A percentile compares a stretch with the other conserved stretches of the same genome.
Conservation (phyloP, 768 basidiomycete genomes). For the Boletus rufocinnamomeus region DNA sequence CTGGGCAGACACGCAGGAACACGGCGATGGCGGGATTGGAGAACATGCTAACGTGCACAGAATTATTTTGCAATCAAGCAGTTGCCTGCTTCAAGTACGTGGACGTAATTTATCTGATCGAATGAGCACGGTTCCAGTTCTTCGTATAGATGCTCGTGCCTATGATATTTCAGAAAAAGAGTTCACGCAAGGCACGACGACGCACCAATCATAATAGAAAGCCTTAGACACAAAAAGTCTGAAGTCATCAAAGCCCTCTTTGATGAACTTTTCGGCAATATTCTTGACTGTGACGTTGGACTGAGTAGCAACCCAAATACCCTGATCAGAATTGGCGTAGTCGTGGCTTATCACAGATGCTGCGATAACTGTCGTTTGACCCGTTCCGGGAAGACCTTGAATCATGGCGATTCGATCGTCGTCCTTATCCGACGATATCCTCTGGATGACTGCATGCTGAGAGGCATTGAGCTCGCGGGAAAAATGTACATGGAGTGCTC, state of each 20-base stretch:
- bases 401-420: slow-evolving; percentile 28
- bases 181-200: background rate
- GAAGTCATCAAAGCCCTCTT: slow-evolving; percentile 36
- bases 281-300: slow-evolving; percentile 56
- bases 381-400: slow-evolving; percentile 45
- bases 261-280: slow-evolving; percentile 48
- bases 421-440: slow-evolving; percentile 29
- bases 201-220: slow-evolving; percentile 49
- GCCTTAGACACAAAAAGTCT: slow-evolving; percentile 47
- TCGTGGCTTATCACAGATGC: slow-evolving; percentile 34
- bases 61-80: slow-evolving; percentile 39
- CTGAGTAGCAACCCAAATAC: slow-evolving; percentile 47
- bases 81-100: slow-evolving; percentile 14
- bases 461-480: slow-evolving; percentile 36
- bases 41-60: slow-evolving; percentile 54
- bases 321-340: slow-evolving; percentile 5
- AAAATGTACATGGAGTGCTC: background rate
- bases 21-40: slow-evolving; percentile 26
- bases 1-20: slow-evolving; percentile 34
- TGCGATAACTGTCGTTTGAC: slow-evolving; percentile 47
- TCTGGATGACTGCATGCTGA: slow-evolving; percentile 30
- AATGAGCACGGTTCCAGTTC: slow-evolving; percentile 38
- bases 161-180: slow-evolving; percentile 17
- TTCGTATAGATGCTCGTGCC: slow-evolving; percentile 55
- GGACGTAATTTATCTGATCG: slow-evolving; percentile 36